Evolutionary conservation across 495 filamentous ascomycete species (phyloP), one percentile per base, ranked within the genome.

Genomic region (Penicillium macrosclerotiorum): DNA sequence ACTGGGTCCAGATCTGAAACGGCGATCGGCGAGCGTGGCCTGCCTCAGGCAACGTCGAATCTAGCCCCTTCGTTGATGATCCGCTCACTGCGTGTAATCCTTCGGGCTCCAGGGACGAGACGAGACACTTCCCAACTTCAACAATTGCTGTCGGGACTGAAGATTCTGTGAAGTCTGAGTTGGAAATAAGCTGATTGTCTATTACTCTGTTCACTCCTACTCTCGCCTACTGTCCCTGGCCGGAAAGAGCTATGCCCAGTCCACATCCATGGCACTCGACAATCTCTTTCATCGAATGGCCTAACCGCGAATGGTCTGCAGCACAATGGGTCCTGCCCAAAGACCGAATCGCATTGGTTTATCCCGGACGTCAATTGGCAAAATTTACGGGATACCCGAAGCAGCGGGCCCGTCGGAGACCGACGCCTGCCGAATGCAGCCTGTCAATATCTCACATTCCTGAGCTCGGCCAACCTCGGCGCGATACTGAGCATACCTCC

Each of bases 11-110:
- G 42, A 45, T 45, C 37, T 45, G 46, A 54, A 46, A 54, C 45
- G 51, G 29, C 25, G 35, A 52, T 46, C 35, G 41, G 33, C 25
- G 30, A 18, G 13, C 9, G 16, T 52, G 37, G 26, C 3, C 14
- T 45, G 57, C 57, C 57, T 60, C 31, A 57, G 57, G 57, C 57
- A 49, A 18, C 12, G 11, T 3, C 9, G 29, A 1, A 19, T 34
- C 17, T 30, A 29, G 30, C 24, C 38, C 25, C 36, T 38, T 14
- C 13, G 36, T n/a, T n/a, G n/a, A n/a, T n/a, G n/a, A n/a, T n/a
- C n/a, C n/a, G 36, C 11, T 19, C 20, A 14, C 19, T 13, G 3
- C 13, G 35, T 14, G 11, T 14, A 38, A 25, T 38, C n/a, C n/a
- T n/a, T n/a, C n/a, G n/a, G n/a, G n/a, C n/a, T n/a, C n/a, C n/a